Evolutionary conservation across 805 yeast genomes (phyloP).

Genomic region (Metahyphopichia silvanorum): DNA sequence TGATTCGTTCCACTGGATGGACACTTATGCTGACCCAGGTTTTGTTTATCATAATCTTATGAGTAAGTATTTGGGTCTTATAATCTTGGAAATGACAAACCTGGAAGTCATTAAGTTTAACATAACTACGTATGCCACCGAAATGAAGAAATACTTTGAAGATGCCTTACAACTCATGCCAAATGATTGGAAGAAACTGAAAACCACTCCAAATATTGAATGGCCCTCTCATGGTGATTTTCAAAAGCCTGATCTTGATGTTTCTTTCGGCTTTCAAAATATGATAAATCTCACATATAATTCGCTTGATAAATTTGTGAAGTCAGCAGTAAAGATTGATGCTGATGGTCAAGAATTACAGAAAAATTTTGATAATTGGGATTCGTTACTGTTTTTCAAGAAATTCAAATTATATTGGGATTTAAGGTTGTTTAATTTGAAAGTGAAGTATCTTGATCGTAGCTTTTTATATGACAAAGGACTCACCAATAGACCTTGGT

Average conservation of each 20-base stretch:
- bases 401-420: slow-evolving; percentile 20
- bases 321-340: slow-evolving; percentile 8
- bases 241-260: background rate
- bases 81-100: slow-evolving; percentile 53
- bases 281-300: background rate
- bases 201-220: background rate
- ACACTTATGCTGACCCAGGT: slow-evolving; percentile 48
- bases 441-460: slow-evolving; percentile 43
- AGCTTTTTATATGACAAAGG: slow-evolving; percentile 46
- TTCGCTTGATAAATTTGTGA: slow-evolving; percentile 4
- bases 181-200: slow-evolving; percentile 21
- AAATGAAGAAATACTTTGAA: slow-evolving; percentile 36
- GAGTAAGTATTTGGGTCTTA: slow-evolving; percentile 58
- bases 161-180: slow-evolving; percentile 26
- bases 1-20: slow-evolving; percentile 58
- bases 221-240: background rate
- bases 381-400: slow-evolving; percentile 17
- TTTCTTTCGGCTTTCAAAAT: background rate
- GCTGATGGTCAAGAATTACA: slow-evolving; percentile 11
- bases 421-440: slow-evolving; percentile 30
- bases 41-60: slow-evolving; percentile 52
- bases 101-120: slow-evolving; percentile 52
- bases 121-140: slow-evolving; percentile 45
- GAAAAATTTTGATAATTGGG: slow-evolving; percentile 14
- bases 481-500: slow-evolving; percentile 51